Conservation (phyloP, 768 basidiomycete genomes). For the Trametes elegans region DNA sequence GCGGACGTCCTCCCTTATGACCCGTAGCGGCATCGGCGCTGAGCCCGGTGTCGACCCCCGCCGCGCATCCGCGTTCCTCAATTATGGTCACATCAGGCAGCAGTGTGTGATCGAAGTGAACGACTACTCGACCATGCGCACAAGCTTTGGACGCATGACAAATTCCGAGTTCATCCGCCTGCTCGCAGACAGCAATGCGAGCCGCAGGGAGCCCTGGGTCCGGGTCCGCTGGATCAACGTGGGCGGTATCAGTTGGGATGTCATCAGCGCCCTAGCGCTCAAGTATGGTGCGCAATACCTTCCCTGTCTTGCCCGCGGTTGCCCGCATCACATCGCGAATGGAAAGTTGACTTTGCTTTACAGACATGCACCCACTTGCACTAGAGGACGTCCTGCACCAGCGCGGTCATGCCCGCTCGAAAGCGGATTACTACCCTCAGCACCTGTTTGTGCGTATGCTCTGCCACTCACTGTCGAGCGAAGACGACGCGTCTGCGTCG, state of each 20-base stretch:
- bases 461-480: conserved; percentile 50
- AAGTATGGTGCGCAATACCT: conserved; percentile 49
- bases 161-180: conserved; percentile 61
- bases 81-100: conserved; percentile 56
- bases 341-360: not conserved
- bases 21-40: conserved; percentile 48
- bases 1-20: conserved; percentile 43
- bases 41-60: conserved; percentile 74
- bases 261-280: conserved; percentile 63
- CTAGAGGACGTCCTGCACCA: conserved; percentile 68
- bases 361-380: conserved; percentile 69
- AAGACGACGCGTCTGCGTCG: conserved; percentile 18
- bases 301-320: not conserved
- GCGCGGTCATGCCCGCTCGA: conserved; percentile 54
- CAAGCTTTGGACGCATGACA: conserved; percentile 52
- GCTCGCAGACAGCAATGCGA: conserved; percentile 43
- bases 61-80: conserved; percentile 50
- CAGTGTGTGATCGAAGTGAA: conserved; percentile 65
- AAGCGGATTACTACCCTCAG: conserved; percentile 66
- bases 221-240: conserved; percentile 77
- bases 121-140: conserved; percentile 61
- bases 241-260: conserved; percentile 68
- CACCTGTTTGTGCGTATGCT: conserved; percentile 73
- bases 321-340: not conserved
- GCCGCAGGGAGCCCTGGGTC: conserved; percentile 55